Evolutionary conservation across 805 yeast species (phyloP).

Genomic region (Candida sonorensis): DNA sequence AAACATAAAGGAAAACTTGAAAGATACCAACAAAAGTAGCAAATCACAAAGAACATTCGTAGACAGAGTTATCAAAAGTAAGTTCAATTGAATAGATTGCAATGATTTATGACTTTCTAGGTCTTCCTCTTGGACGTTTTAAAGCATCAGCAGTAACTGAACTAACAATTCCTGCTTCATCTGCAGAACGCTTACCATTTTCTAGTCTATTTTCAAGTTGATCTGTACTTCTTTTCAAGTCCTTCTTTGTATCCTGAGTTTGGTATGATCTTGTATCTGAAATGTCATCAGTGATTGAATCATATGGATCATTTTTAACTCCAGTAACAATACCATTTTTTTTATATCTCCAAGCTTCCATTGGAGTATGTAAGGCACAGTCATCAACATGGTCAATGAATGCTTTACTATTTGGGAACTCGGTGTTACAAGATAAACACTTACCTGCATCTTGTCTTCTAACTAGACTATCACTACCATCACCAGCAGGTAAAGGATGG

Average conservation of each 20-base stretch:
- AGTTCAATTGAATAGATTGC: too few relatives aligned
- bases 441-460: constrained; percentile 52
- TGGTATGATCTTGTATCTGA: constrained; percentile 1
- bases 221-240: too few relatives aligned
- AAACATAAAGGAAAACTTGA: too few relatives aligned
- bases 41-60: too few relatives aligned
- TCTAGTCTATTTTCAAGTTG: neutral
- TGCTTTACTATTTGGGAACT: constrained; percentile 45
- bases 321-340: constrained; percentile 25
- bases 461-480: constrained; percentile 17
- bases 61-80: too few relatives aligned
- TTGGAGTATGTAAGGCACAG: constrained; percentile 42
- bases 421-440: constrained; percentile 58
- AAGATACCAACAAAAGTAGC: too few relatives aligned
- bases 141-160: constrained; percentile 2
- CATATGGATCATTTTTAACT: constrained; percentile 21
- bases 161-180: constrained; percentile 1
- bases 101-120: constrained; percentile 10
- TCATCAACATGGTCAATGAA: constrained; percentile 61
- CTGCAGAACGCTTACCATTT: constrained; percentile 2
- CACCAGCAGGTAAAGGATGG: constrained; percentile 33
- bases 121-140: constrained; percentile 22
- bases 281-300: constrained; percentile 1
- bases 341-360: constrained; percentile 27
- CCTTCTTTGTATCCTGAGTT: neutral